A percentile compares a stretch with the other conserved stretches of the same genome.
These are phyloP conservation scores for Trichophaea hybrida DNA, from an alignment of 2,329 filamentous ascomycete species.

Conservation along the genomic window DNA sequence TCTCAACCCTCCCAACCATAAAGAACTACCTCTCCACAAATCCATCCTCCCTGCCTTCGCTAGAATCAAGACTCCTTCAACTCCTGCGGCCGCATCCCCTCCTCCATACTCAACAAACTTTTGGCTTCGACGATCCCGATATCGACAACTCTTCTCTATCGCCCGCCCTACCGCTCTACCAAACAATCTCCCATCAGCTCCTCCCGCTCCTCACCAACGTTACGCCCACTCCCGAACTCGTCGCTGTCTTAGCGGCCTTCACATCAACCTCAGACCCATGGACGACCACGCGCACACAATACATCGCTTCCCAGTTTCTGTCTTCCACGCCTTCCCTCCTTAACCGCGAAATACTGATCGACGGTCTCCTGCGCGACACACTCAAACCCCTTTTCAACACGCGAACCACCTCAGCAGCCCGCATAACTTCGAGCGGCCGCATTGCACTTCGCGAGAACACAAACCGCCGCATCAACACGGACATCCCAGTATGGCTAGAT, in stretches of 20 bases:
- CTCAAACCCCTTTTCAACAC: constrained; percentile 14
- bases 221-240: background rate
- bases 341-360: background rate
- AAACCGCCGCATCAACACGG: background rate
- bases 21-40: background rate
- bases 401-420: constrained; percentile 3
- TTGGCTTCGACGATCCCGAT: constrained; percentile 11
- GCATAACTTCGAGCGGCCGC: constrained; percentile 11
- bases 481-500: constrained; percentile 14
- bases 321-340: background rate
- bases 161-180: constrained; percentile 7
- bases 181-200: constrained; percentile 4
- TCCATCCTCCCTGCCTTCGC: background rate
- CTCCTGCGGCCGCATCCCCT: constrained; percentile 5
- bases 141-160: constrained; percentile 1
- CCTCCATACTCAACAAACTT: constrained; percentile 7
- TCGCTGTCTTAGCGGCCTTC: constrained; percentile 3
- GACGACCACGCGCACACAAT: constrained; percentile 7
- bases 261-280: constrained; percentile 9
- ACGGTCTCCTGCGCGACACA: constrained; percentile 5
- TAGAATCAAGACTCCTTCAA: background rate
- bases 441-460: constrained; percentile 14
- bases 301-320: background rate
- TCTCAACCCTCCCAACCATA: background rate
- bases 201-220: background rate